These are phyloP conservation scores for Trichoderma simmonsii DNA, from an alignment of 2,329 filamentous ascomycete species.

Conservation along the genomic window DNA sequence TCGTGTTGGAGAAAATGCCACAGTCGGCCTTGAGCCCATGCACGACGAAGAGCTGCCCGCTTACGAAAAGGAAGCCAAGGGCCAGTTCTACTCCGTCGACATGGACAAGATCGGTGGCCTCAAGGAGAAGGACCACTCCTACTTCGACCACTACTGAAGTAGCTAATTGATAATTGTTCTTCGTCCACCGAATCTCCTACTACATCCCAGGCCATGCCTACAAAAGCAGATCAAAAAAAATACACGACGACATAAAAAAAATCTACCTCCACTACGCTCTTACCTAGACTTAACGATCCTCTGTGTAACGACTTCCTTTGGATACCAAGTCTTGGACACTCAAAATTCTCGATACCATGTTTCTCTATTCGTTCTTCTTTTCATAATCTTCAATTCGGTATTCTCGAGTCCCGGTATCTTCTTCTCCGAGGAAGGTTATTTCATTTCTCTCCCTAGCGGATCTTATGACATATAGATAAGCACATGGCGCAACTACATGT, in stretches of 20 bases:
- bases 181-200: not conserved
- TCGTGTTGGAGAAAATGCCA: slow-evolving; percentile 79
- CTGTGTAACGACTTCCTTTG: slow-evolving; percentile 20
- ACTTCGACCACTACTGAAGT: slow-evolving; percentile 34
- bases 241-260: slow-evolving; percentile 8
- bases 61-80: slow-evolving; percentile 77
- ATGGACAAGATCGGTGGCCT: slow-evolving; percentile 91
- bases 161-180: not conserved
- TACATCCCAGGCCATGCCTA: not conserved
- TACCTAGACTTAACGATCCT: slow-evolving; percentile 16
- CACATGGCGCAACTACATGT: slow-evolving; percentile 13
- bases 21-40: slow-evolving; percentile 84
- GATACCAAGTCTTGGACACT: slow-evolving; percentile 18
- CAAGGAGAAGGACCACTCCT: slow-evolving; percentile 73
- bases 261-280: not conserved
- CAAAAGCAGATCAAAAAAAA: not conserved
- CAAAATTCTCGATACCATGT: slow-evolving; percentile 19
- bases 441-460: slow-evolving; percentile 16
- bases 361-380: slow-evolving; percentile 1
- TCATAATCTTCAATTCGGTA: slow-evolving; percentile 14
- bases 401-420: slow-evolving; percentile 12
- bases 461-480: slow-evolving; percentile 13
- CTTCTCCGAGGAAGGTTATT: slow-evolving; percentile 10
- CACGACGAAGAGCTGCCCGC: slow-evolving; percentile 78
- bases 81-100: slow-evolving; percentile 88